phyloP scores from a whole-genome alignment of 192 early-diverging fungal species.

The Coemansia sp. region DNA sequence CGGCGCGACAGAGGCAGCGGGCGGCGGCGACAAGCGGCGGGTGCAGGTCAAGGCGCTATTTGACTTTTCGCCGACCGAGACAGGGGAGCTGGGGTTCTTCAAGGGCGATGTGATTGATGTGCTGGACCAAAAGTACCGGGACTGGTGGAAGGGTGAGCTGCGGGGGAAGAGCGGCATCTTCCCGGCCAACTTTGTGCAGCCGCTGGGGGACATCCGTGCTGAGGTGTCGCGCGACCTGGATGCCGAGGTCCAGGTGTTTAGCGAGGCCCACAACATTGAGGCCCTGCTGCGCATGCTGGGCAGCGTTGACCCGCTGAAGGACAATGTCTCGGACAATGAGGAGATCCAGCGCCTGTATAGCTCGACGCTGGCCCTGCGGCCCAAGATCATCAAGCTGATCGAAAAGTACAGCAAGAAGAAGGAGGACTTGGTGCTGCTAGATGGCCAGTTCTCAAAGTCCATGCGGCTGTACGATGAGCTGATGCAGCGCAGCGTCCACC shows the following conservation, averaged over 20 bases:
- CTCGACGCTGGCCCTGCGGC: constrained; percentile 71
- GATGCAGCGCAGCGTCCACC: constrained; percentile 23
- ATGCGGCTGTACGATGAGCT: constrained; percentile 41
- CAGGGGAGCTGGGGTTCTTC: constrained; percentile 84
- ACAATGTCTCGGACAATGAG: constrained; percentile 86
- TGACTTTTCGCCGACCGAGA: constrained; percentile 86
- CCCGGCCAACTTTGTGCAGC: constrained; percentile 93
- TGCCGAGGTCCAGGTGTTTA: constrained; percentile 62
- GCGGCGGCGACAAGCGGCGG: constrained; percentile 33
- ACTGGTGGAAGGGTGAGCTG: constrained; percentile 98
- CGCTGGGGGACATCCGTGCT: constrained; percentile 55
- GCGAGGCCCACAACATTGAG: constrained; percentile 69
- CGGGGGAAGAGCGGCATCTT: constrained; percentile 88
- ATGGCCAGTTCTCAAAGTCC: constrained; percentile 31
- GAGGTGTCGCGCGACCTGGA: constrained; percentile 55
- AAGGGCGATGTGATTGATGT: constrained; percentile 87
- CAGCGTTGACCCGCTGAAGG: constrained; percentile 69
- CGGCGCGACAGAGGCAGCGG: constrained; percentile 18
- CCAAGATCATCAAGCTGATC: constrained; percentile 79
- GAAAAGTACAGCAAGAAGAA: constrained; percentile 80
- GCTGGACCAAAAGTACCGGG: constrained; percentile 88
- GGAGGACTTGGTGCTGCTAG: constrained; percentile 50
- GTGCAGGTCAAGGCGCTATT: constrained; percentile 88
- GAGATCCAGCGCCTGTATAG: constrained; percentile 76
- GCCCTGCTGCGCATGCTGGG: constrained; percentile 68